Conservation (phyloP, 805 yeast genomes). For the Monosporozyma solicola region DNA sequence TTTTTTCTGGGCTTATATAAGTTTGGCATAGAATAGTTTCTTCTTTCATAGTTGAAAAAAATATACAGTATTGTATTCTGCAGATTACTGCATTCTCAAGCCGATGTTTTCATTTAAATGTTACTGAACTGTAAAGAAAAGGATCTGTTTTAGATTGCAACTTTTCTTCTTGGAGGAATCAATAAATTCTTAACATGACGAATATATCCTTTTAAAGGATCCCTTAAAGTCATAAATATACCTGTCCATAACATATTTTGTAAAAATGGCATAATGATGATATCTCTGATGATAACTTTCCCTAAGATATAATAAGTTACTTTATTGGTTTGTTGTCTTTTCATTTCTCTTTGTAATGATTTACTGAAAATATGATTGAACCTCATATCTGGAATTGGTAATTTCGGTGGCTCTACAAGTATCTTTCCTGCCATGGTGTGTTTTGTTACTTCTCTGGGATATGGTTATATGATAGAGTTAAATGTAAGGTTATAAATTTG, state of each 20-base stretch:
- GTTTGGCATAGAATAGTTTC: too few relatives aligned
- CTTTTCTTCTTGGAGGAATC: constrained; percentile 8
- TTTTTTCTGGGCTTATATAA: too few relatives aligned
- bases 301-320: constrained; percentile 10
- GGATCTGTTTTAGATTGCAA: background rate
- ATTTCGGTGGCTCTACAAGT: background rate
- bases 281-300: constrained; percentile 43
- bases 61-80: too few relatives aligned
- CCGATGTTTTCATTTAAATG: too few relatives aligned
- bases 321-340: constrained; percentile 10
- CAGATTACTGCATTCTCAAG: too few relatives aligned
- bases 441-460: background rate
- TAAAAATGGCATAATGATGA: constrained; percentile 43
- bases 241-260: constrained; percentile 44
- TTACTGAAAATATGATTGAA: constrained; percentile 53
- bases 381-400: constrained; percentile 50
- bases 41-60: too few relatives aligned
- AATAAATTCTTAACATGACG: constrained; percentile 23
- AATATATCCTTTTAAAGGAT: constrained; percentile 26
- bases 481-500: background rate
- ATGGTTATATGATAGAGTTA: background rate
- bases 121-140: too few relatives aligned
- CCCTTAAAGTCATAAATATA: constrained; percentile 32
- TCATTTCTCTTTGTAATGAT: constrained; percentile 27
- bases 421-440: background rate